Evolutionary conservation across 805 yeast species (phyloP), one percentile per base, ranked within the genome.

Genomic region (Komagataella mondaviorum): DNA sequence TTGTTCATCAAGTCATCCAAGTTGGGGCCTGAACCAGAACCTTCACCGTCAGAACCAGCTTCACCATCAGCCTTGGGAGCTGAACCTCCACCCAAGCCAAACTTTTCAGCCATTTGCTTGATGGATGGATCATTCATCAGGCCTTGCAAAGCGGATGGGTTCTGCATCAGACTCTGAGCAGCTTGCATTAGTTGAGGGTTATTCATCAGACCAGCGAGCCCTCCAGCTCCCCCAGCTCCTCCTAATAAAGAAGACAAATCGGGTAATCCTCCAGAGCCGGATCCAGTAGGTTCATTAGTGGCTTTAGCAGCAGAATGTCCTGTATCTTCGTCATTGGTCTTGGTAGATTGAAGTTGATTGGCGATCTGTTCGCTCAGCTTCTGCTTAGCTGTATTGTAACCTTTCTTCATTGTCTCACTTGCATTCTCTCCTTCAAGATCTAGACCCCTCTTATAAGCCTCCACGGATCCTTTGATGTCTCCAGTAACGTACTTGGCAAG

Each of bases 171-270:
- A 62, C 78, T 77, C 67, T 85, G 90, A 47, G 96, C 96, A 65
- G 89, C 89, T 66, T 83, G 85, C 84, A 84, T 84, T 55, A 91
- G 67, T 67, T 83, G 91, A n/a, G 99, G 99, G 68, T 90, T 89
- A 67, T 77, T 81, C 83, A 90, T 75, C 70, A 90, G 66, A 30
- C 81, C 78, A 48, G 80, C 72, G 52, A 88, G 71, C 56, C 78
- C 75, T 58, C 88, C 82, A 72, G 81, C 77, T 20, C 89, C 90
- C 46, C 90, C 91, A 43, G 78, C 77, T 51, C 78, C 80, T 49
- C 71, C 67, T 55, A 85, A 71, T 20, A 75, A 64, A 39, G 77
- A 73, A n/a, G 88, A 67, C 23, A 88, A 66, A 60, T 87, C 96
- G 44, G 95, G 95, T 64, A 85, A 59, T 1, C 93, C 95, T 48